Percentiles rank a stretch among this genome's conserved stretches.
Conservation (phyloP, 2,329 filamentous ascomycete species). For the Exophiala sp. region DNA sequence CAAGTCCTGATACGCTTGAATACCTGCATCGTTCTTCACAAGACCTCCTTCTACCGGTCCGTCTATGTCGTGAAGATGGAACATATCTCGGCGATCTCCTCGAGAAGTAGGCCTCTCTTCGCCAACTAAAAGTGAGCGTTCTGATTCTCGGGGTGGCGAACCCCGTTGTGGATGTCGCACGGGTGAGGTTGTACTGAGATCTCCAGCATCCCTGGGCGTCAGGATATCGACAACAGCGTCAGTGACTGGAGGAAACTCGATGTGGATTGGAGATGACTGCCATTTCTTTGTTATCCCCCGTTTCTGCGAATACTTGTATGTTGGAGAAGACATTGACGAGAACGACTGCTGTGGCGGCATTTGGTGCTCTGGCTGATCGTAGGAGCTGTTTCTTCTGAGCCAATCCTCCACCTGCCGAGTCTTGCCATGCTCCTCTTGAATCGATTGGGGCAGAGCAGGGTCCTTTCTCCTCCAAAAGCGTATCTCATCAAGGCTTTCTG, state of each 20-base stretch:
- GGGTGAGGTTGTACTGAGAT: not conserved
- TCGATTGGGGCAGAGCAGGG: not conserved
- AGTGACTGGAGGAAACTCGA: slow-evolving; percentile 1
- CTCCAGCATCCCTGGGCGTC: not conserved
- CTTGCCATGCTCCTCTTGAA: not conserved
- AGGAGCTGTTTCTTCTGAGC: slow-evolving; percentile 13
- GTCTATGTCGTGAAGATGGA: too few relatives aligned
- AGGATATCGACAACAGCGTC: slow-evolving; percentile 2
- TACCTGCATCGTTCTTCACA: too few relatives aligned
- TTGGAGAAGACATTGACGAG: slow-evolving; percentile 5
- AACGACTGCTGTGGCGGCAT: not conserved
- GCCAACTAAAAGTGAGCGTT: too few relatives aligned
- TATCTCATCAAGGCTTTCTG: not conserved
- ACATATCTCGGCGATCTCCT: too few relatives aligned
- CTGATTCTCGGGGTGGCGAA: too few relatives aligned
- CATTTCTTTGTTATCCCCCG: slow-evolving; percentile 6
- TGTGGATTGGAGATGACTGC: slow-evolving; percentile 1
- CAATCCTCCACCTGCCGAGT: slow-evolving; percentile 18
- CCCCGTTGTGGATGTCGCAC: not conserved
- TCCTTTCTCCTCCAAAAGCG: not conserved
- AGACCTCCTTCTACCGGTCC: too few relatives aligned
- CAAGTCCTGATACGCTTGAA: too few relatives aligned
- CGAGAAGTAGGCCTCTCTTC: too few relatives aligned
- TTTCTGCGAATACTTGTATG: slow-evolving; percentile 12
- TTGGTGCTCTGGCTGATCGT: not conserved